phyloP scores from a whole-genome alignment of 495 filamentous ascomycete genomes.

The Mycothermus thermophilus region DNA sequence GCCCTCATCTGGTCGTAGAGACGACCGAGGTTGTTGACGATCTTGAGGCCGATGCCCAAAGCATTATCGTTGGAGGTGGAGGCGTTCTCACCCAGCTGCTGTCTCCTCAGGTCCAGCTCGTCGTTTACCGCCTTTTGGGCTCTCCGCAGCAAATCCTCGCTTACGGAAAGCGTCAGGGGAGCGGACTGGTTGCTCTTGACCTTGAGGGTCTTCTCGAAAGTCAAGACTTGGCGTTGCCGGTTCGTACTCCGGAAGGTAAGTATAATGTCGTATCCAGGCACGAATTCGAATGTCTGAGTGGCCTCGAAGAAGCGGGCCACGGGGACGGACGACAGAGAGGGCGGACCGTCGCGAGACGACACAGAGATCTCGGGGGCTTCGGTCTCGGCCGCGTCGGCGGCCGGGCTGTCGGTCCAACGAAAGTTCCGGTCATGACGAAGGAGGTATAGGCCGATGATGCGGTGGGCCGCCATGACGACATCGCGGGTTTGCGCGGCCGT shows the following conservation, averaged over 20 bases:
- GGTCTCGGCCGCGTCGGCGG: slow-evolving; percentile 18
- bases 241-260: slow-evolving; percentile 27
- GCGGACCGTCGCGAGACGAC: slow-evolving; percentile 19
- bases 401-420: slow-evolving; percentile 26
- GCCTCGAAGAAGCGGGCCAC: slow-evolving; percentile 28
- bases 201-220: slow-evolving; percentile 19
- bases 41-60: slow-evolving; percentile 23
- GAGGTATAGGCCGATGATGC: slow-evolving; percentile 33
- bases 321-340: slow-evolving; percentile 27
- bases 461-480: slow-evolving; percentile 28
- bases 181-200: slow-evolving; percentile 27
- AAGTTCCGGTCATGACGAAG: slow-evolving; percentile 31
- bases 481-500: slow-evolving; percentile 26
- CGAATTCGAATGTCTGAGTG: slow-evolving; percentile 27
- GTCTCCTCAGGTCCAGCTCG: slow-evolving; percentile 22
- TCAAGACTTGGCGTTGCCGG: slow-evolving; percentile 15
- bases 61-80: slow-evolving; percentile 22
- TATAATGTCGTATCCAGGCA: slow-evolving; percentile 31
- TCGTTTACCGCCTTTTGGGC: slow-evolving; percentile 23
- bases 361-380: slow-evolving; percentile 19
- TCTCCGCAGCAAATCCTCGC: slow-evolving; percentile 28
- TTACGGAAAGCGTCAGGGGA: slow-evolving; percentile 25
- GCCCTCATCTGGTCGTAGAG: slow-evolving; percentile 20
- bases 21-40: slow-evolving; percentile 32
- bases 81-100: slow-evolving; percentile 20